Percentiles rank a stretch among this genome's conserved stretches.
Conservation (phyloP, 2,329 filamentous ascomycete genomes). For the Microdochium paspali region DNA sequence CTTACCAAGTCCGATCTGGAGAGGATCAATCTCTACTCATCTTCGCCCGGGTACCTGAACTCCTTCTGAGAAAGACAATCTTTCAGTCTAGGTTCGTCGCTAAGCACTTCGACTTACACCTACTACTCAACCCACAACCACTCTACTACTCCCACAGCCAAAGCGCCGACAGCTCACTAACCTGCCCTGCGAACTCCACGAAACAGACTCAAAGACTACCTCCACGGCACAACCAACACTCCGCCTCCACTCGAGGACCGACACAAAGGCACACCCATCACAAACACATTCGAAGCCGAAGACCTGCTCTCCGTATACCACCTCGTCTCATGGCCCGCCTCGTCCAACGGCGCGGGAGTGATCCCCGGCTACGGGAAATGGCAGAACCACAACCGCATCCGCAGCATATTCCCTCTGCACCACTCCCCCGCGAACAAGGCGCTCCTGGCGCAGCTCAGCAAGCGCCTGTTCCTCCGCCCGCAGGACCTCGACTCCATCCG, state of each 20-base stretch:
- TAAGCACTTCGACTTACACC: too few relatives aligned
- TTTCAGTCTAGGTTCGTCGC: conserved; percentile 52
- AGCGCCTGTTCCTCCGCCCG: conserved; percentile 36
- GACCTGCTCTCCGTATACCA: conserved; percentile 63
- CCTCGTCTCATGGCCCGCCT: conserved; percentile 48
- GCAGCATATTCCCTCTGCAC: conserved; percentile 53
- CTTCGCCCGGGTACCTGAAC: conserved; percentile 54
- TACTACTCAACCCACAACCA: too few relatives aligned
- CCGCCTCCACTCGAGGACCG: conserved; percentile 48
- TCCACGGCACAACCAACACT: conserved; percentile 57
- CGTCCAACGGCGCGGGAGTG: conserved; percentile 53
- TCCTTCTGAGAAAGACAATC: conserved; percentile 54
- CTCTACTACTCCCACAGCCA: too few relatives aligned
- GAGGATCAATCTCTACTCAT: conserved; percentile 58
- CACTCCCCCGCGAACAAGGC: conserved; percentile 46
- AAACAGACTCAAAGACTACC: conserved; percentile 66
- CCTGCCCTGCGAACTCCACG: background rate
- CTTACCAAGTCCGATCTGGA: conserved; percentile 63
- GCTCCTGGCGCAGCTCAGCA: conserved; percentile 47
- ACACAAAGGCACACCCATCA: conserved; percentile 27
- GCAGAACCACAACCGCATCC: conserved; percentile 41
- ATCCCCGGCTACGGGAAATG: conserved; percentile 48
- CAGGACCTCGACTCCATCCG: conserved; percentile 50
- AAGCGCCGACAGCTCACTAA: background rate
- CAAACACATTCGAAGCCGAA: conserved; percentile 49